phyloP scores from a whole-genome alignment of 257 asterid genomes.

The Voacanga thouarsii region DNA sequence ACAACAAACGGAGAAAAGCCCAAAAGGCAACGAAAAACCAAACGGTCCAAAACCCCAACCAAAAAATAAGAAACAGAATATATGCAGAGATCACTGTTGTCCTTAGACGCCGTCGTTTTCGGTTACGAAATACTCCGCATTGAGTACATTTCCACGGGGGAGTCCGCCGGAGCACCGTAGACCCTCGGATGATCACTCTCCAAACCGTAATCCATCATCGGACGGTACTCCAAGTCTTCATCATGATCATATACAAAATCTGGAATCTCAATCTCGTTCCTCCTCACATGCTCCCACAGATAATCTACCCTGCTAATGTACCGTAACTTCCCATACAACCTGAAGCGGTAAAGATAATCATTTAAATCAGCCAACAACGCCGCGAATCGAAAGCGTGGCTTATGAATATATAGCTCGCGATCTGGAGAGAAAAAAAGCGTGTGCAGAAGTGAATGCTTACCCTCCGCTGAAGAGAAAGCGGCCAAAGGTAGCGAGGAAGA shows the following conservation, averaged over 20 bases:
- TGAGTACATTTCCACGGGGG: conserved; percentile 52
- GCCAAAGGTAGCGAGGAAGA: conserved; percentile 81
- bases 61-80: background rate
- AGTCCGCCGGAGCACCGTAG: conserved; percentile 37
- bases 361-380: background rate
- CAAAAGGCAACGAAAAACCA: background rate
- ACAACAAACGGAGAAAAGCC: background rate
- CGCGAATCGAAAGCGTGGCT: too few species aligned
- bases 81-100: background rate
- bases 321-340: conserved; percentile 65
- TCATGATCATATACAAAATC: conserved; percentile 79
- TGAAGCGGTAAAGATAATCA: conserved; percentile 10
- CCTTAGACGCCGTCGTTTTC: background rate
- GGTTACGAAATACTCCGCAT: conserved; percentile 69
- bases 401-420: background rate
- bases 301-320: conserved; percentile 67
- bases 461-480: conserved; percentile 62
- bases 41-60: background rate
- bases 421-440: background rate
- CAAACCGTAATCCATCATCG: conserved; percentile 66
- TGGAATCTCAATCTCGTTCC: conserved; percentile 69
- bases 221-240: conserved; percentile 69
- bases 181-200: conserved; percentile 79
- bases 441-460: conserved; percentile 22
- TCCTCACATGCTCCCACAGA: conserved; percentile 66